Percentiles rank a stretch among this genome's conserved stretches.
These are phyloP conservation scores for Cryphonectria nitschkei DNA, from an alignment of 2,329 filamentous ascomycete genomes.

Conservation along the genomic window DNA sequence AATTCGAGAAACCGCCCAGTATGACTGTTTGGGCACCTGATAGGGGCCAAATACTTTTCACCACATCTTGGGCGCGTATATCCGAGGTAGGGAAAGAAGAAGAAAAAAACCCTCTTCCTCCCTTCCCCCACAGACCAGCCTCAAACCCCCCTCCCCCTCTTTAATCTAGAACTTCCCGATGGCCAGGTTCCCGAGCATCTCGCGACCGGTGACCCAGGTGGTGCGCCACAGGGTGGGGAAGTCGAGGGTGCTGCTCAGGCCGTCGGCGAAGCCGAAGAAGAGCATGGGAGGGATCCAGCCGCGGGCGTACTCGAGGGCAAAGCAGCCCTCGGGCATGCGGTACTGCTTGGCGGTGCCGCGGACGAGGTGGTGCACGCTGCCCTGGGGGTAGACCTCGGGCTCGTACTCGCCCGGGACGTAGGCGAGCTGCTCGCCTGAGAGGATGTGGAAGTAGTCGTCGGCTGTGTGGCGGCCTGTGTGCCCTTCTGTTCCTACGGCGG, in stretches of 20 bases:
- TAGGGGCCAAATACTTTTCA: background rate
- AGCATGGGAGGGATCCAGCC: constrained; percentile 95
- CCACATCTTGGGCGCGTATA: background rate
- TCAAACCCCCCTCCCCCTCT: background rate
- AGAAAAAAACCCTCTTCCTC: background rate
- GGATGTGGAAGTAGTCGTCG: constrained; percentile 94
- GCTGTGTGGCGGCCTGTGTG: constrained; percentile 88
- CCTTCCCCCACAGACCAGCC: background rate
- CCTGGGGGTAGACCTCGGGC: constrained; percentile 70
- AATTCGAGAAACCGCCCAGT: background rate
- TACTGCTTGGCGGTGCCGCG: constrained; percentile 81
- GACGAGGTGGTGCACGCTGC: constrained; percentile 71
- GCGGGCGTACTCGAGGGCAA: constrained; percentile 81
- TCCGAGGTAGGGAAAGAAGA: background rate
- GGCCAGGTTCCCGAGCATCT: constrained; percentile 76
- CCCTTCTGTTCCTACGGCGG: constrained; percentile 81
- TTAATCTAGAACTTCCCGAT: constrained; percentile 65
- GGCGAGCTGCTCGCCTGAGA: constrained; percentile 75
- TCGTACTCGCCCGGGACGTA: constrained; percentile 71
- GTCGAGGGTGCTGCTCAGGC: constrained; percentile 79
- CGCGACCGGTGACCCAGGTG: constrained; percentile 70
- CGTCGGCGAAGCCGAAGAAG: constrained; percentile 85
- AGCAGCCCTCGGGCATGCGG: constrained; percentile 73
- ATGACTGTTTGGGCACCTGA: background rate
- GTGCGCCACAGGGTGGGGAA: constrained; percentile 84